Evolutionary conservation across 441 rosid species (phyloP).

Genomic region (Hura crepitans): DNA sequence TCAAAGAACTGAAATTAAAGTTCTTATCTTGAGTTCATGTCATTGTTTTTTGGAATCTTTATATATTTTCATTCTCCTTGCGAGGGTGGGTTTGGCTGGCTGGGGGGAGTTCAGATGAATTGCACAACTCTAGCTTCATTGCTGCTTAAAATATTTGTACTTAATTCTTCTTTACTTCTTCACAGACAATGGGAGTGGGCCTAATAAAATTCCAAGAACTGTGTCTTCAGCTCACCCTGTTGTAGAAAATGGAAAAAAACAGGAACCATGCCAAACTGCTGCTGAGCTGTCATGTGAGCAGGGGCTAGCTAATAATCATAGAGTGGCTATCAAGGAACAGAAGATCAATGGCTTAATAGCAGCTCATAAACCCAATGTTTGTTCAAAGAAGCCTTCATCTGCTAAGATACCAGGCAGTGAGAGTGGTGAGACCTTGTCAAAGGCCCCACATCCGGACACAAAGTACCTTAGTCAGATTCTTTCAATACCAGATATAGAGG

Average conservation of each 20-base stretch:
- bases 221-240: slow-evolving; percentile 29
- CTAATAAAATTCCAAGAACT: slow-evolving; percentile 40
- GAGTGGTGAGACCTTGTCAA: slow-evolving; percentile 36
- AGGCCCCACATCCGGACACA: slow-evolving; percentile 51
- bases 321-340: slow-evolving; percentile 39
- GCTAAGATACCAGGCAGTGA: slow-evolving; percentile 27
- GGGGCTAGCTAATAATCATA: slow-evolving; percentile 27
- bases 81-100: background rate
- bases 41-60: background rate
- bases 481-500: slow-evolving; percentile 43
- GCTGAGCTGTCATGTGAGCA: slow-evolving; percentile 30
- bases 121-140: slow-evolving; percentile 1
- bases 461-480: slow-evolving; percentile 52
- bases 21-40: slow-evolving; percentile 6
- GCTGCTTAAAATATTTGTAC: slow-evolving; percentile 12
- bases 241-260: slow-evolving; percentile 47
- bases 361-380: slow-evolving; percentile 23
- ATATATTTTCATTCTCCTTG: background rate
- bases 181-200: slow-evolving; percentile 48
- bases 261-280: slow-evolving; percentile 34
- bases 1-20: slow-evolving; percentile 19
- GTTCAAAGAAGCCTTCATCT: slow-evolving; percentile 26
- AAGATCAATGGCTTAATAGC: slow-evolving; percentile 41
- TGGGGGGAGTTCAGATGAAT: background rate
- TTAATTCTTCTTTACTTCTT: slow-evolving; percentile 31